Base-by-base conservation (phyloP, 2,329 filamentous ascomycete genomes). In the Trichophyton benhamiae region DNA sequence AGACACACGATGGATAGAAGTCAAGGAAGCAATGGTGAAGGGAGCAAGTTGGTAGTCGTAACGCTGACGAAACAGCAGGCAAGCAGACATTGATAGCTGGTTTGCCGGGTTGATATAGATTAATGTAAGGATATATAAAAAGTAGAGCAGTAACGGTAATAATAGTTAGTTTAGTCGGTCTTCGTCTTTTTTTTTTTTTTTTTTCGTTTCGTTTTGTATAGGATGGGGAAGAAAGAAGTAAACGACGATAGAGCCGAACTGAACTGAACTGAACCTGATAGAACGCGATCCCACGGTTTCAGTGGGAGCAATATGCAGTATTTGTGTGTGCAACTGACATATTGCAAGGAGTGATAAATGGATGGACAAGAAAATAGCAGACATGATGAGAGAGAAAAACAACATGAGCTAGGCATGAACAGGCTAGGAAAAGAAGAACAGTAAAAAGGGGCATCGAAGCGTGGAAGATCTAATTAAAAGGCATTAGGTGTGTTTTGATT, bases 391-490 rank as follows among this genome's bases (percentile, higher is more conserved):
- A 55, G n/a, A 36, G 30, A 17, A 17, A 55, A 27, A 36, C n/a
- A 11, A 17, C 49, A 36, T 9, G 3, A 11, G 20, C 11, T 20
- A 42, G 36, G 1, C n/a, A 13, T 11, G 36, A 30, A 13, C 27
- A 58, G 11, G 44, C 13, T 41, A 17, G 22, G 17, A 36, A 27
- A 57, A n/a, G 22, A 46, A 60, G 36, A 30, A 30, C 27, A 30
- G 27, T 25, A 57, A 20, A 49, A 13, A 59, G 55, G n/a, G 48
- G 22, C 59, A 63, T 60, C 42, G 44, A 58, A 57, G 57, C 33
- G 33, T 60, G 17, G 41, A 59, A 58, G 27, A 57, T 59, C 42
- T 48, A 59, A 49, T 60, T 48, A 63, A 20, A 30, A 55, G 52
- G 36, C 17, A 42, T 46, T 53, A 53, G 9, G 9, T 25, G 22